A percentile compares a stretch with the other conserved stretches of the same genome.
phyloP scores from a whole-genome alignment of 2,329 filamentous ascomycete genomes.

The Diatrype stigma region DNA sequence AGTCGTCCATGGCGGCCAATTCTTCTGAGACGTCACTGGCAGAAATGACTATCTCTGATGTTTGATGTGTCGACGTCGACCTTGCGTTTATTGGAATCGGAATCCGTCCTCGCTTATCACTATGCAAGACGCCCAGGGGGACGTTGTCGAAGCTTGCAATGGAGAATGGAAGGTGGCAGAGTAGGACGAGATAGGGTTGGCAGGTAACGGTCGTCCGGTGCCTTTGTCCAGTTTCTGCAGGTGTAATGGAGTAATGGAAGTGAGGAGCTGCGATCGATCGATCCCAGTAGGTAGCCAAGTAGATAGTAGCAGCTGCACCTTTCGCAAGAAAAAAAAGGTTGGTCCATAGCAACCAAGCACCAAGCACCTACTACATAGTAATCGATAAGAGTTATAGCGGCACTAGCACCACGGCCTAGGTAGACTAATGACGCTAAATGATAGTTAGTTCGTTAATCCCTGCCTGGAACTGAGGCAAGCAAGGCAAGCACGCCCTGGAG shows the following conservation, averaged over 20 bases:
- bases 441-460: too few species aligned
- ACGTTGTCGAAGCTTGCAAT: neutral
- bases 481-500: too few species aligned
- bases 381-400: neutral
- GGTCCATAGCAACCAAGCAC: neutral
- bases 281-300: too few species aligned
- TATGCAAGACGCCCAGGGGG: neutral
- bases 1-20: slow-evolving; percentile 61
- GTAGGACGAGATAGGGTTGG: too few species aligned
- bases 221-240: too few species aligned
- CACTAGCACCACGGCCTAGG: neutral
- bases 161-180: neutral
- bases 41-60: neutral
- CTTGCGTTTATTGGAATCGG: too few species aligned
- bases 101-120: too few species aligned
- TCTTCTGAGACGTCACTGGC: neutral
- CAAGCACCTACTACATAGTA: neutral
- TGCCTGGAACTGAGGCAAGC: too few species aligned
- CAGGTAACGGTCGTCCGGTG: too few species aligned
- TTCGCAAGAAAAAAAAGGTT: neutral
- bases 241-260: neutral
- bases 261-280: neutral
- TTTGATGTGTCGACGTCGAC: too few species aligned
- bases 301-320: neutral
- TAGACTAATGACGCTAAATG: neutral